These are phyloP conservation scores for Peniophora sp. DNA, from an alignment of 1,284 basidiomycete genomes.

Conservation along the genomic window DNA sequence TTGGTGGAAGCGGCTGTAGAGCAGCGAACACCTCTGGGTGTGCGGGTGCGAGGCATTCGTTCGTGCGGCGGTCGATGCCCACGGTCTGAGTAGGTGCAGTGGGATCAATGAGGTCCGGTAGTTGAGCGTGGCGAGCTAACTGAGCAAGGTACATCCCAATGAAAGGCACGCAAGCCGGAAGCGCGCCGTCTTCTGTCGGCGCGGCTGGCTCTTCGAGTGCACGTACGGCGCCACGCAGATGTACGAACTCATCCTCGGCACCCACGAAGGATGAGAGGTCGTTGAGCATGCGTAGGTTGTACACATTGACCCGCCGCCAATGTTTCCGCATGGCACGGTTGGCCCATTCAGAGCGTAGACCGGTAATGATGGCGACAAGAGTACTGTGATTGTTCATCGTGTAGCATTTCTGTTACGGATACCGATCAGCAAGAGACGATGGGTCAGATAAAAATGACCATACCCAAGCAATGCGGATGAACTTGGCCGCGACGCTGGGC, in stretches of 20 bases:
- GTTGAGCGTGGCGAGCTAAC: slow-evolving; percentile 52
- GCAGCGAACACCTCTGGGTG: slow-evolving; percentile 72
- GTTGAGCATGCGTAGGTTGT: slow-evolving; percentile 71
- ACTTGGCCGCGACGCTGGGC: slow-evolving; percentile 62
- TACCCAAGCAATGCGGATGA: slow-evolving; percentile 85
- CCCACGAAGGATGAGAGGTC: slow-evolving; percentile 70
- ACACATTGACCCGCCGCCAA: slow-evolving; percentile 62
- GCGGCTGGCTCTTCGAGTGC: slow-evolving; percentile 49
- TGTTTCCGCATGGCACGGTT: slow-evolving; percentile 57
- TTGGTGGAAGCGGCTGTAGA: slow-evolving; percentile 58
- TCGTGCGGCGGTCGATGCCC: slow-evolving; percentile 51
- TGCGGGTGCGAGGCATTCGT: slow-evolving; percentile 56
- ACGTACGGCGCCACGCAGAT: slow-evolving; percentile 61
- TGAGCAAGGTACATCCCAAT: slow-evolving; percentile 74
- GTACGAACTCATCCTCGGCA: slow-evolving; percentile 65
- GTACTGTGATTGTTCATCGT: slow-evolving; percentile 74
- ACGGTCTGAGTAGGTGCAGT: slow-evolving; percentile 66
- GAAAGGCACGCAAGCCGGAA: background rate
- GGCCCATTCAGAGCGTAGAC: slow-evolving; percentile 70
- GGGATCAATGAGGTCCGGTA: slow-evolving; percentile 80
- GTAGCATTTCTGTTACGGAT: slow-evolving; percentile 72
- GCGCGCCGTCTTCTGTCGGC: background rate
- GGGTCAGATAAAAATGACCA: slow-evolving; percentile 17
- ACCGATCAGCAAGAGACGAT: slow-evolving; percentile 3
- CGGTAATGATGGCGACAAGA: slow-evolving; percentile 75